Evolutionary conservation across 306 rosid species (phyloP), one percentile per base, ranked within the genome.

Genomic region (Quercus engelmannii): DNA sequence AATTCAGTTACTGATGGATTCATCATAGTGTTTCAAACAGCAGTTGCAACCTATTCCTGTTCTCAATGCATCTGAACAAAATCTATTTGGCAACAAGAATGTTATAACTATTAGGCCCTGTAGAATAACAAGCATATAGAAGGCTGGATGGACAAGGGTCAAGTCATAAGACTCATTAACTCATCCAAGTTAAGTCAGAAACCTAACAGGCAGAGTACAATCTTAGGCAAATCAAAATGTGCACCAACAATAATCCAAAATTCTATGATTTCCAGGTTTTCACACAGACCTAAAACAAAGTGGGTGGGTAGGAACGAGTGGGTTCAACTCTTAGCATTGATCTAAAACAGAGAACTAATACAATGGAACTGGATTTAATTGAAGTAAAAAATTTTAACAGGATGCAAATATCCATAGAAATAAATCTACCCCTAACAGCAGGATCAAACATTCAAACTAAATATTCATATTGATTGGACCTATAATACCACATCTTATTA

Each of bases 71-170:
- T 30, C 72, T 7, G 20, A 63, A 63, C 3, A 28, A 63, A 33
- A 51, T n/a, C 49, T 23, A 20, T 30, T 49, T 58, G 55, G 43
- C 52, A 23, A 74, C 69, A 52, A n/a, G 49, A 55, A 21, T 59
- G 67, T 3, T 11, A 46, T 26, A 51, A 51, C n/a, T 38, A 51
- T 57, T 52, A 70, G 58, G 21, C 70, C 69, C 75, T 31, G 23
- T 69, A 74, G 6, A 77, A 28, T 33, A 30, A 74, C 63, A 80
- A 76, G 19, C 43, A 58, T 49, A 59, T 74, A 8, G 38, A 67
- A 26, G 52, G 20, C 51, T 1, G 52, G 52, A 35, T 46, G 72
- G 72, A 25, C 38, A n/a, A 59, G 28, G 10, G 26, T 68, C 6
- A 33, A 11, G 10, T 26, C 6, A 13, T 26, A 8, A 41, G 12